phyloP scores from a whole-genome alignment of 768 basidiomycete genomes.

The Hemileccinum impolitum region DNA sequence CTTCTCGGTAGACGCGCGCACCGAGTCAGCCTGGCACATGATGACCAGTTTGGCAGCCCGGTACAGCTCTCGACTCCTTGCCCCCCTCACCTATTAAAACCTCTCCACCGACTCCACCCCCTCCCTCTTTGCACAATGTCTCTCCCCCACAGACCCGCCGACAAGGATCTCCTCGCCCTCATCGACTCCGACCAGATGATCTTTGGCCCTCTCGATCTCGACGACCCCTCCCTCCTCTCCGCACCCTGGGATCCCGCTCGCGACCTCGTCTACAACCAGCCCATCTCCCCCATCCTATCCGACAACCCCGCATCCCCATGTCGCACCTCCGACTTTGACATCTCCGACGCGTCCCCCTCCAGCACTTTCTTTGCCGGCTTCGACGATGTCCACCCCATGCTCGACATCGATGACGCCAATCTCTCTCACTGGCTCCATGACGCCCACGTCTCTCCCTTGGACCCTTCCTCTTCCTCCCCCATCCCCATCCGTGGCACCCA shows the following conservation, averaged over 20 bases:
- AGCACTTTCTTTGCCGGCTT: conserved; percentile 33
- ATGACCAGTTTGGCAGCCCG: conserved; percentile 35
- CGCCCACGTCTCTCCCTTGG: conserved; percentile 39
- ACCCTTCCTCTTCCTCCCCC: conserved; percentile 48
- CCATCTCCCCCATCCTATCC: conserved; percentile 39
- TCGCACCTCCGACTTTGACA: conserved; percentile 40
- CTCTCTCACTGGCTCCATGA: conserved; percentile 66
- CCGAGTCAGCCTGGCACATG: conserved; percentile 42
- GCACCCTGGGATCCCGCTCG: conserved; percentile 27
- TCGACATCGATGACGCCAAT: conserved; percentile 41
- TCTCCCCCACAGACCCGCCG: conserved; percentile 38
- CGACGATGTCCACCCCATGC: conserved; percentile 32
- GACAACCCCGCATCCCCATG: conserved; percentile 39
- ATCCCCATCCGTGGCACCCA: conserved; percentile 57
- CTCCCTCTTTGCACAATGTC: conserved; percentile 41
- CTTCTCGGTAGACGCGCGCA: conserved; percentile 14
- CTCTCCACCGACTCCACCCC: conserved; percentile 16
- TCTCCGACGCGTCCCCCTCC: conserved; percentile 38
- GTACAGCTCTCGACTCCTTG: conserved; percentile 31
- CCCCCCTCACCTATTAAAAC: conserved; percentile 40
- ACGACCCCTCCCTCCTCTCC: conserved; percentile 28
- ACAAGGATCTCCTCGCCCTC: conserved; percentile 38
- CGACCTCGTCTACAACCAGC: conserved; percentile 36
- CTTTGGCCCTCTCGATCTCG: conserved; percentile 34
- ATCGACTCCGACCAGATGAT: conserved; percentile 32